phyloP scores from a whole-genome alignment of 345 rosid species.

The Eucalyptus paniculata region DNA sequence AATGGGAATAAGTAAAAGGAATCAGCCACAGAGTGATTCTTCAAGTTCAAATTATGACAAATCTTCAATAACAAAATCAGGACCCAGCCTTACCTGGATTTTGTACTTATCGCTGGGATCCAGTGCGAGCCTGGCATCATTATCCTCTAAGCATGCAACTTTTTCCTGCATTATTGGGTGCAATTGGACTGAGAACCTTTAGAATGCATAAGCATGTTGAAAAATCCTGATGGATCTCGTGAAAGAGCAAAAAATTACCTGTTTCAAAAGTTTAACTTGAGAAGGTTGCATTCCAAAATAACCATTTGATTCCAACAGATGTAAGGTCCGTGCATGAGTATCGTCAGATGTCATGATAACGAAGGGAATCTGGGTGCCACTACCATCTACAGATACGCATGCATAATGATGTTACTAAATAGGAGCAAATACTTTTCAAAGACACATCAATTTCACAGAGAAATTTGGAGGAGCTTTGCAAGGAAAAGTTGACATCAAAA shows the following conservation, averaged over 20 bases:
- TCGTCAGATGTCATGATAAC: conserved; percentile 97
- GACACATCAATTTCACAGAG: not conserved
- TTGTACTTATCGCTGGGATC: conserved; percentile 69
- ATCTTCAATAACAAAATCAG: not conserved
- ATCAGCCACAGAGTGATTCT: not conserved
- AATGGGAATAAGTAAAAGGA: not conserved
- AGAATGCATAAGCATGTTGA: not conserved
- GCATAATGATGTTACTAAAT: not conserved
- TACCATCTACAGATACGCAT: conserved; percentile 25
- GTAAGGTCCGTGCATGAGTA: conserved; percentile 60
- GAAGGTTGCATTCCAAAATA: conserved; percentile 88
- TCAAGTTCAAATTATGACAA: not conserved
- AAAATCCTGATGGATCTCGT: not conserved
- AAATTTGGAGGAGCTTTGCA: not conserved
- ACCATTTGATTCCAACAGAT: conserved; percentile 60
- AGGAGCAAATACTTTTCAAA: not conserved
- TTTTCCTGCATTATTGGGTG: conserved; percentile 52
- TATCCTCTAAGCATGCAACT: conserved; percentile 95
- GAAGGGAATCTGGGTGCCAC: conserved; percentile 61
- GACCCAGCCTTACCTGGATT: conserved; percentile 54
- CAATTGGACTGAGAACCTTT: not conserved
- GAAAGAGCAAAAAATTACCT: conserved; percentile 22
- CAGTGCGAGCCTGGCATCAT: conserved; percentile 81
- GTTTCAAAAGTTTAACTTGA: conserved; percentile 87
- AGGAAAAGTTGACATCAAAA: not conserved